These are phyloP conservation scores for Colletotrichum tanaceti DNA, from an alignment of 2,329 filamentous ascomycete species.

Conservation along the genomic window DNA sequence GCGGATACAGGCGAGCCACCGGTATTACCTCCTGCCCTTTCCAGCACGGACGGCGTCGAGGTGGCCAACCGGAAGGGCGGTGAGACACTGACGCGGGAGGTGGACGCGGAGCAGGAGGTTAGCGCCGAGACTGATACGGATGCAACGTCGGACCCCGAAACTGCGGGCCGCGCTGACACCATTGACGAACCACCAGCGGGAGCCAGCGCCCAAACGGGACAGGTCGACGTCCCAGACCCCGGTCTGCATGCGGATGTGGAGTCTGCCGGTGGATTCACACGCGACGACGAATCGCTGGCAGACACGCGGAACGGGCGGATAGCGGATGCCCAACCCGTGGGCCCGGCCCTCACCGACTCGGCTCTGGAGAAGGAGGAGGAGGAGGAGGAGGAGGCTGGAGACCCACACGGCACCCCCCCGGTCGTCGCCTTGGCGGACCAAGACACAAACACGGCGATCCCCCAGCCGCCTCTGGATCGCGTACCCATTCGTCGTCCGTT, in stretches of 20 bases:
- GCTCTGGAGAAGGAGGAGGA: conserved; percentile 38
- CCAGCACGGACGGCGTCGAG: conserved; percentile 1
- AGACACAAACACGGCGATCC: conserved; percentile 40
- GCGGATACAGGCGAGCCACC: conserved; percentile 16
- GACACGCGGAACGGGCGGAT: conserved; percentile 40
- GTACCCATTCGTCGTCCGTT: conserved; percentile 18
- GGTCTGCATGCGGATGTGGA: conserved; percentile 39
- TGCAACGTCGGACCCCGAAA: conserved; percentile 33
- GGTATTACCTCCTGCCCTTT: conserved; percentile 10
- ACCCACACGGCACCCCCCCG: conserved; percentile 39
- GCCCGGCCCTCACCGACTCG: conserved; percentile 42
- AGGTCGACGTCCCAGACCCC: conserved; percentile 26
- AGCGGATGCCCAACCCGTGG: conserved; percentile 41
- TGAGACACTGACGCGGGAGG: conserved; percentile 29
- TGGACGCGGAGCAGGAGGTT: conserved; percentile 28
- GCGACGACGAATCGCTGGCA: conserved; percentile 37
- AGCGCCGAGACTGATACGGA: conserved; percentile 37
- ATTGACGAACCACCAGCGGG: conserved; percentile 33
- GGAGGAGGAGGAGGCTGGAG: conserved; percentile 38
- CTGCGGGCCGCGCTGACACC: conserved; percentile 29
- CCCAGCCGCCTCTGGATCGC: conserved; percentile 35
- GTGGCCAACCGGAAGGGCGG: conserved; percentile 36
- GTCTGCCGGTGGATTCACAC: conserved; percentile 4
- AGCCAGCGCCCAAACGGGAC: conserved; percentile 25
- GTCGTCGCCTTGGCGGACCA: conserved; percentile 38